Conservation (phyloP, 2,329 filamentous ascomycete species). For the Aspergillus sp. region DNA sequence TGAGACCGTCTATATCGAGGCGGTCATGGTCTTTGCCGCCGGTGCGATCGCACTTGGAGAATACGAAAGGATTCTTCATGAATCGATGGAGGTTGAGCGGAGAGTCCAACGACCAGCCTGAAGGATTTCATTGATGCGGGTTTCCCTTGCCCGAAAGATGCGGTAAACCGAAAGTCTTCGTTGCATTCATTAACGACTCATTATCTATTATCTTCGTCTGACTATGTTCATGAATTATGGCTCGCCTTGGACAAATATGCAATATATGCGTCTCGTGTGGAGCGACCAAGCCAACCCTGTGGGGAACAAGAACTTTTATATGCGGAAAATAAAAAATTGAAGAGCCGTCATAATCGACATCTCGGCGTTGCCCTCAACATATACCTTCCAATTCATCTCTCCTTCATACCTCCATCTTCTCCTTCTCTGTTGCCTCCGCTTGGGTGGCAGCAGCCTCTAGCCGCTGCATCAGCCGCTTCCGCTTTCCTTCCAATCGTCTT, state of each 20-base stretch:
- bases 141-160: background rate
- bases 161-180: background rate
- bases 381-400: background rate
- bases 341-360: background rate
- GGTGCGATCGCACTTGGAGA: constrained; percentile 68
- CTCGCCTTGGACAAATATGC: background rate
- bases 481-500: constrained; percentile 46
- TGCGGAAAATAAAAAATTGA: background rate
- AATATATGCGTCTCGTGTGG: constrained; percentile 4
- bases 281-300: constrained; percentile 5
- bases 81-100: constrained; percentile 35
- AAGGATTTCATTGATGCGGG: background rate
- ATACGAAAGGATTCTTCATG: constrained; percentile 64
- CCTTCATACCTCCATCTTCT: constrained; percentile 18
- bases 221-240: background rate
- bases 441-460: constrained; percentile 5
- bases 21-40: constrained; percentile 74
- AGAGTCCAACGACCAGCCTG: constrained; percentile 19
- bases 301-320: constrained; percentile 4
- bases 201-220: constrained; percentile 7
- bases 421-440: constrained; percentile 16
- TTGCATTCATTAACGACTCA: background rate
- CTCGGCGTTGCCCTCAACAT: background rate
- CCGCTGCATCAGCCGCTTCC: constrained; percentile 21
- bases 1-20: constrained; percentile 59